Conservation (phyloP, 208 protist genomes). For the Trypanosoma mega region DNA sequence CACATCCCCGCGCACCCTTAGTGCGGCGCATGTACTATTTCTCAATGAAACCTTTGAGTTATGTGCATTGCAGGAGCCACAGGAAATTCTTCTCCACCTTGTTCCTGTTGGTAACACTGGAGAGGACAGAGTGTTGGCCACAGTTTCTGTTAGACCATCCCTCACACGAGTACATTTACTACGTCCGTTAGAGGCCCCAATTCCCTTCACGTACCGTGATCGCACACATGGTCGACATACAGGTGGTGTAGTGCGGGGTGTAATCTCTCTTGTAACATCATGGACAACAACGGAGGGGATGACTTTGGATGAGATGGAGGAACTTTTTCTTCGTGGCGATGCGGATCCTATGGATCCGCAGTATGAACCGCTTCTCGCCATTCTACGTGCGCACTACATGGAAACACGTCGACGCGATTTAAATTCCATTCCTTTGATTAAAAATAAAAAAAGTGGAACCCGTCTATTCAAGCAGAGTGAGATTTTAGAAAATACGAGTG, state of each 20-base stretch:
- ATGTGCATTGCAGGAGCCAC: constrained; percentile 53
- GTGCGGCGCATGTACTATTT: constrained; percentile 44
- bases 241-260: constrained; percentile 33
- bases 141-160: constrained; percentile 52
- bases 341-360: constrained; percentile 74
- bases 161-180: constrained; percentile 49
- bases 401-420: constrained; percentile 27
- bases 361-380: constrained; percentile 47
- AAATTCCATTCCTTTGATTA: too few relatives aligned
- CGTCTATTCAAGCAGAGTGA: too few relatives aligned
- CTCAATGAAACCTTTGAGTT: constrained; percentile 87
- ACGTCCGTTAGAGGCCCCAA: constrained; percentile 59
- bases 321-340: constrained; percentile 50
- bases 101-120: constrained; percentile 38
- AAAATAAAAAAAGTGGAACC: too few relatives aligned
- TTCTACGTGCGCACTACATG: constrained; percentile 59
- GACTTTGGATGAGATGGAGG: constrained; percentile 57
- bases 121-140: constrained; percentile 46
- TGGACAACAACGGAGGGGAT: constrained; percentile 67
- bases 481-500: not conserved
- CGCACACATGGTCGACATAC: not conserved
- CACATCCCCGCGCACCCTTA: constrained; percentile 58
- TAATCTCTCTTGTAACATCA: constrained; percentile 63
- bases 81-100: constrained; percentile 78
- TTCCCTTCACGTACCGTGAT: constrained; percentile 54